Evolutionary conservation across 2,329 filamentous ascomycete species (phyloP).

Genomic region (Aureobasidium subglaciale): DNA sequence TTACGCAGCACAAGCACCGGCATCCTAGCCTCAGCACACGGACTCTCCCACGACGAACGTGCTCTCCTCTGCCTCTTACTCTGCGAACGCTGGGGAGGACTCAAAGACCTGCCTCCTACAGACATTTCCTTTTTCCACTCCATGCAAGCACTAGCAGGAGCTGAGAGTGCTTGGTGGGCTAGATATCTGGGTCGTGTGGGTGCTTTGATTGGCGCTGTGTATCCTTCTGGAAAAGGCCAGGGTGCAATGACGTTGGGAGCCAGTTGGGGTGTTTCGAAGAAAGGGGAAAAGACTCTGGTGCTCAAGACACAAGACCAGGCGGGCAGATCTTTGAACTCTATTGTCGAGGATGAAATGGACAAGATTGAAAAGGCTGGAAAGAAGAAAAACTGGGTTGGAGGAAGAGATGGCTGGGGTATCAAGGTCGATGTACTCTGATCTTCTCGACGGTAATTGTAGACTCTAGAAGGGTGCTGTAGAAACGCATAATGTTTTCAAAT

Average conservation of each 20-base stretch:
- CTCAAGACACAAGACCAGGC: conserved; percentile 32
- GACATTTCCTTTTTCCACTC: conserved; percentile 50
- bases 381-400: conserved; percentile 49
- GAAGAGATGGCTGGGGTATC: conserved; percentile 35
- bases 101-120: conserved; percentile 46
- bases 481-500: too few relatives aligned
- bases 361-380: conserved; percentile 52
- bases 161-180: conserved; percentile 57
- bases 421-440: conserved; percentile 34
- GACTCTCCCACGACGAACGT: conserved; percentile 64
- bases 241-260: conserved; percentile 36
- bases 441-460: too few relatives aligned
- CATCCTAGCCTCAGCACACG: conserved; percentile 60
- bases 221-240: conserved; percentile 48
- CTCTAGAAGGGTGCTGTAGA: too few relatives aligned
- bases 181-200: conserved; percentile 57
- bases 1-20: conserved; percentile 67
- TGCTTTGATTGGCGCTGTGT: conserved; percentile 50
- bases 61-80: conserved; percentile 64
- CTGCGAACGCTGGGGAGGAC: conserved; percentile 66
- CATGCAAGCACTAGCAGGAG: conserved; percentile 47
- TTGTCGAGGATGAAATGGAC: conserved; percentile 34
- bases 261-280: conserved; percentile 35
- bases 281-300: conserved; percentile 37
- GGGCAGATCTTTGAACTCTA: conserved; percentile 34